Percentiles rank a stretch among this genome's conserved stretches.
phyloP scores from a whole-genome alignment of 116 monocot genomes.

The Dioscorea cayenensis region DNA sequence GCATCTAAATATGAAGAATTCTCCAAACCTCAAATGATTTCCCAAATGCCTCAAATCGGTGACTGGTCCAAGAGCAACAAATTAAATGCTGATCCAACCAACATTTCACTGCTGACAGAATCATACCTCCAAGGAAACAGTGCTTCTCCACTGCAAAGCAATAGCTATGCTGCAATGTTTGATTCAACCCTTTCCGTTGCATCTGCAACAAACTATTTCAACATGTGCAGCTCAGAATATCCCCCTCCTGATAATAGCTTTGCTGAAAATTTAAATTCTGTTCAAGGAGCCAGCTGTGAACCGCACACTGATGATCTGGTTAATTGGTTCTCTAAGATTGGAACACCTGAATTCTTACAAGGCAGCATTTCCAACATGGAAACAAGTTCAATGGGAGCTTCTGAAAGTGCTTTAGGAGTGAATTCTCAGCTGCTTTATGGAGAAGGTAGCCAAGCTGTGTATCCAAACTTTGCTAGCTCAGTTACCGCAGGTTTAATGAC shows the following conservation, averaged over 20 bases:
- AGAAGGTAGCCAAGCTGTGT: neutral
- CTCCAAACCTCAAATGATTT: neutral
- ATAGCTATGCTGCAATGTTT: neutral
- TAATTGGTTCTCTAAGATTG: conserved; percentile 21
- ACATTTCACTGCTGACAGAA: neutral
- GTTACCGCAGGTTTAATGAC: neutral
- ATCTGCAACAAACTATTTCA: neutral
- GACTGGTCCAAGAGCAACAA: neutral
- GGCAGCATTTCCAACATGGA: conserved; percentile 8
- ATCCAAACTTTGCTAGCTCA: neutral
- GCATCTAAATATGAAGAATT: neutral
- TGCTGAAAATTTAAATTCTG: no score
- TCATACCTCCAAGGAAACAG: neutral
- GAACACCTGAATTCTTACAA: conserved; percentile 22
- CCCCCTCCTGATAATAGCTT: neutral
- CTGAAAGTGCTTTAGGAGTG: neutral
- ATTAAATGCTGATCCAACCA: neutral
- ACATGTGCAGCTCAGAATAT: neutral
- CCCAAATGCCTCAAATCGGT: neutral
- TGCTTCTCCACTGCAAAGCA: neutral
- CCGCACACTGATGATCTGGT: conserved; percentile 33
- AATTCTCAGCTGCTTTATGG: neutral
- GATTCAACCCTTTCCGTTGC: neutral
- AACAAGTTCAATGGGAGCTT: conserved; percentile 8
- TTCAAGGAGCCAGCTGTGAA: no score